Conservation (phyloP, 495 filamentous ascomycete genomes). For the Trichoderma asperelloides region DNA sequence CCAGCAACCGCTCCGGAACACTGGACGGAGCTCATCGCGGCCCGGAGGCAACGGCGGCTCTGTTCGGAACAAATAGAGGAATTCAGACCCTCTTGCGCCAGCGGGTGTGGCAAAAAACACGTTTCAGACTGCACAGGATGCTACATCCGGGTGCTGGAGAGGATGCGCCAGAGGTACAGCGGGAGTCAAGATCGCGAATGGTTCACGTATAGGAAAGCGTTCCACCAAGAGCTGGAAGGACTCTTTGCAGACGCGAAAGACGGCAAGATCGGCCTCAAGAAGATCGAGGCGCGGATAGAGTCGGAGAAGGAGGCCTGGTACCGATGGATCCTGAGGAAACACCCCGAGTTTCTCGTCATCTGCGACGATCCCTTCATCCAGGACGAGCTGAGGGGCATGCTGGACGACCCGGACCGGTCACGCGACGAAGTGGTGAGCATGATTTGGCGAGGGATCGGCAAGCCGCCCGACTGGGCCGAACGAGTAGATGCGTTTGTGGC, state of each 20-base stretch:
- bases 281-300: conserved; percentile 31
- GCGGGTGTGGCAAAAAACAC: conserved; percentile 22
- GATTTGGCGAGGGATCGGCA: conserved; percentile 9
- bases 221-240: conserved; percentile 31
- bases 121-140: conserved; percentile 26
- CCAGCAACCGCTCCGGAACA: conserved; percentile 14
- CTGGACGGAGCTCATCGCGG: conserved; percentile 26
- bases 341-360: conserved; percentile 5
- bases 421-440: conserved; percentile 12
- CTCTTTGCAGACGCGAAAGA: conserved; percentile 30
- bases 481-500: conserved; percentile 14
- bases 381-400: conserved; percentile 17
- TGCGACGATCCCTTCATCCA: conserved; percentile 16
- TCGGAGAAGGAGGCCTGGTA: conserved; percentile 38
- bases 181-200: conserved; percentile 25
- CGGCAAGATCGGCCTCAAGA: conserved; percentile 25
- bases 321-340: conserved; percentile 17
- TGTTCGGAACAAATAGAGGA: conserved; percentile 21
- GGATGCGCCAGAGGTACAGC: conserved; percentile 17
- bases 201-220: conserved; percentile 30
- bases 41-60: conserved; percentile 19
- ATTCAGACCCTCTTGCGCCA: conserved; percentile 19
- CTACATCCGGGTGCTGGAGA: conserved; percentile 28
- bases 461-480: conserved; percentile 17
- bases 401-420: conserved; percentile 17